phyloP scores from a whole-genome alignment of 768 basidiomycete species.

The Nidularia pulvinata region DNA sequence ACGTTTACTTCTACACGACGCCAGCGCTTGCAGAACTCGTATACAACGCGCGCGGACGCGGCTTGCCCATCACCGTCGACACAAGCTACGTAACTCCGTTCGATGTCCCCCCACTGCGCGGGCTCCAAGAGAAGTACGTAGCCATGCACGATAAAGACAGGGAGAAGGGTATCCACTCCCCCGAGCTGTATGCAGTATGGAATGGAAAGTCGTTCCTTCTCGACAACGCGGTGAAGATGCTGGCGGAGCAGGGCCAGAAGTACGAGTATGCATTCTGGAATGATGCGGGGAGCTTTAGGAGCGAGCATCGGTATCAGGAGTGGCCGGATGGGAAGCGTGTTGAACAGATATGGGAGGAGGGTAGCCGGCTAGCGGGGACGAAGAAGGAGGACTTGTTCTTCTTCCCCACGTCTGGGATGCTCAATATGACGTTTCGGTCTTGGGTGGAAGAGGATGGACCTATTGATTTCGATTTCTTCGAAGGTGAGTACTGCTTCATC shows the following conservation, averaged over 20 bases:
- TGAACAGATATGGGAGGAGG: slow-evolving; percentile 35
- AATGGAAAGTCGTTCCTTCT: slow-evolving; percentile 54
- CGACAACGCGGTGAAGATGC: slow-evolving; percentile 31
- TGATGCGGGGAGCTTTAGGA: slow-evolving; percentile 54
- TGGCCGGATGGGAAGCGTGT: slow-evolving; percentile 49
- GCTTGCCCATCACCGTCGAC: slow-evolving; percentile 45
- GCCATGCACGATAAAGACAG: slow-evolving; percentile 44
- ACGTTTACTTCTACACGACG: no score
- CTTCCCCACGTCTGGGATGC: slow-evolving; percentile 40
- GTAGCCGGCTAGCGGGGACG: slow-evolving; percentile 20
- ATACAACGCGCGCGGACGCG: no score
- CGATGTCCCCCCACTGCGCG: slow-evolving; percentile 41
- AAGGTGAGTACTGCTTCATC: no score
- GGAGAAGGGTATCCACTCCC: slow-evolving; percentile 36
- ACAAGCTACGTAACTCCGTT: slow-evolving; percentile 45
- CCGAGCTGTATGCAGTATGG: slow-evolving; percentile 56
- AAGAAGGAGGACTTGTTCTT: slow-evolving; percentile 44
- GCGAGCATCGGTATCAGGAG: slow-evolving; percentile 33
- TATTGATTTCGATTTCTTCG: slow-evolving; percentile 46
- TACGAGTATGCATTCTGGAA: slow-evolving; percentile 61
- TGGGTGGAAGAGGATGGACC: slow-evolving; percentile 51
- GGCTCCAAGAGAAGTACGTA: slow-evolving; percentile 27
- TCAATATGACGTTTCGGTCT: slow-evolving; percentile 17
- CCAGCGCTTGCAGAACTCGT: no score
- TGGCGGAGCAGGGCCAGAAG: slow-evolving; percentile 15